Percentiles rank a stretch among this genome's conserved stretches.
Evolutionary conservation across 192 early-diverging fungal species (phyloP).

Genomic region (Mortierella claussenii): DNA sequence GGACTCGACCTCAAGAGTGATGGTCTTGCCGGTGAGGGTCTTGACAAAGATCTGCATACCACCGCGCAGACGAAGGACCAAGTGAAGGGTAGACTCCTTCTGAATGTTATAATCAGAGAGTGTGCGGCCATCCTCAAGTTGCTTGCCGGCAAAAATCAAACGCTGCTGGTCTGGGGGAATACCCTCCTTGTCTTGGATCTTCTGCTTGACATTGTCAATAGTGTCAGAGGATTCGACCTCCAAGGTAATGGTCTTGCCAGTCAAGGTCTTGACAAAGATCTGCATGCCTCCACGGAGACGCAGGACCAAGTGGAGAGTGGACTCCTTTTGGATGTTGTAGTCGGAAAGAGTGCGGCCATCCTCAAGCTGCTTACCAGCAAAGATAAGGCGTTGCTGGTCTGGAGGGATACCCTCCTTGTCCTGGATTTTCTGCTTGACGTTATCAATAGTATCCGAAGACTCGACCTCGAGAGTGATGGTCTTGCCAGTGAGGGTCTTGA

Average conservation of each 20-base stretch:
- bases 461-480: constrained; percentile 82
- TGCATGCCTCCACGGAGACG: constrained; percentile 76
- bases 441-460: constrained; percentile 82
- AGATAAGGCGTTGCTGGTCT: constrained; percentile 85
- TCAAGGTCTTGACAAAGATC: constrained; percentile 86
- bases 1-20: constrained; percentile 90
- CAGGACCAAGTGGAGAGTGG: constrained; percentile 75
- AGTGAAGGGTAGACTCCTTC: constrained; percentile 83
- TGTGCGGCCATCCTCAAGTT: constrained; percentile 80
- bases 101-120: constrained; percentile 85
- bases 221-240: constrained; percentile 83
- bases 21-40: constrained; percentile 96
- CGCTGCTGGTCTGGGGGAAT: constrained; percentile 87
- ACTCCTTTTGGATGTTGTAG: constrained; percentile 82
- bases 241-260: constrained; percentile 97
- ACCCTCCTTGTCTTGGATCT: constrained; percentile 90
- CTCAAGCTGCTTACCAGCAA: constrained; percentile 84
- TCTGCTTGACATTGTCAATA: constrained; percentile 86
- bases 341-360: constrained; percentile 78
- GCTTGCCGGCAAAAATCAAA: constrained; percentile 84
- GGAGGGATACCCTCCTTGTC: constrained; percentile 83
- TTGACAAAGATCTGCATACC: constrained; percentile 84
- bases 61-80: constrained; percentile 85
- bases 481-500: constrained; percentile 84
- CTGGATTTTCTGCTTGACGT: constrained; percentile 85